These are phyloP conservation scores for Oxyria digyna DNA, from an alignment of 148 eudicot genomes.

Conservation along the genomic window DNA sequence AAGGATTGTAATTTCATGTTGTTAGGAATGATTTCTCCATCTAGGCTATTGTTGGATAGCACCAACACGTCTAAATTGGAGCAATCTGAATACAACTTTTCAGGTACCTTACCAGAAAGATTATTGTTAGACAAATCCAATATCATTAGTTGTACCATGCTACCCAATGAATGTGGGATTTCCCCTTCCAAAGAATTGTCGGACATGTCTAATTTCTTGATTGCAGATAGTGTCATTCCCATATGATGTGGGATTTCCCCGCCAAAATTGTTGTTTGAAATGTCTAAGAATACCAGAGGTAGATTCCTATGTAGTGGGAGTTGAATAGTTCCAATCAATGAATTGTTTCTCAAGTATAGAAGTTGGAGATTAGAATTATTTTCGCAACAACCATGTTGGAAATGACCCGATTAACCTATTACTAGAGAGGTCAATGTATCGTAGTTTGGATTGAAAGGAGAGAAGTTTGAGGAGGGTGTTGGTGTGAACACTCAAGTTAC, in stretches of 20 bases:
- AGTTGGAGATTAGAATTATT: background rate
- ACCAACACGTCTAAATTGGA: too few relatives aligned
- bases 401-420: background rate
- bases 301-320: background rate
- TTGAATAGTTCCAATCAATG: background rate
- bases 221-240: background rate
- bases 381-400: slow-evolving; percentile 15
- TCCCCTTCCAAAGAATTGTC: too few relatives aligned
- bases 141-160: too few relatives aligned
- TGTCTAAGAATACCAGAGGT: background rate
- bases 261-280: slow-evolving; percentile 1
- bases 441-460: background rate
- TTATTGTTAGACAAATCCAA: too few relatives aligned
- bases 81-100: too few relatives aligned
- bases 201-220: background rate
- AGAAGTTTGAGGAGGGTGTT: background rate
- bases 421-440: slow-evolving; percentile 3
- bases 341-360: background rate
- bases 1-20: too few relatives aligned
- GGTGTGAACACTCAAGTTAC: background rate
- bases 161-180: too few relatives aligned
- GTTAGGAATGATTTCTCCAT: too few relatives aligned
- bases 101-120: too few relatives aligned
- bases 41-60: too few relatives aligned
- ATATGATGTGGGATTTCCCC: slow-evolving; percentile 12